phyloP scores from a whole-genome alignment of 2,329 filamentous ascomycete species.

The Colletotrichum tanaceti region DNA sequence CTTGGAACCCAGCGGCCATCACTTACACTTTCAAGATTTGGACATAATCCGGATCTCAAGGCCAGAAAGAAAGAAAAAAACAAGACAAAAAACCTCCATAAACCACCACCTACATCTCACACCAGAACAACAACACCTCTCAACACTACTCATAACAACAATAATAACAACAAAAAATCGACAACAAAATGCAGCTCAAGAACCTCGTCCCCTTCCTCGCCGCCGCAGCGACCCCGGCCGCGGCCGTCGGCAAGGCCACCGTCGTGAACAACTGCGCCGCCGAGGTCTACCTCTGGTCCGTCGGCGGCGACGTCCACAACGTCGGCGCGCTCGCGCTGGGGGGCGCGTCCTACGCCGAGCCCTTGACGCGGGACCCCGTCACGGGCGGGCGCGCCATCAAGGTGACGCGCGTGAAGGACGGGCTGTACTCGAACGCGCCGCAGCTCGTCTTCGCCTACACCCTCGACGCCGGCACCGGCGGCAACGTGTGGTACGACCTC shows the following conservation, averaged over 20 bases:
- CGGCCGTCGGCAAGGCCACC: constrained; percentile 49
- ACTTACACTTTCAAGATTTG: background rate
- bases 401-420: constrained; percentile 50
- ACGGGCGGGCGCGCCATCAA: constrained; percentile 56
- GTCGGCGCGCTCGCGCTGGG: constrained; percentile 45
- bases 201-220: constrained; percentile 41
- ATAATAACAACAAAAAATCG: too few species aligned
- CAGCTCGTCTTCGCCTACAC: constrained; percentile 56
- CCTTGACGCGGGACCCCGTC: constrained; percentile 50
- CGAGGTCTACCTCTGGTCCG: constrained; percentile 54
- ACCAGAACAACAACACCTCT: background rate
- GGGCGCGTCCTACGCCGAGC: constrained; percentile 49
- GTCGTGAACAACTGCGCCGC: constrained; percentile 53
- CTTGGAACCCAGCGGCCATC: background rate
- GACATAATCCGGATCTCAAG: background rate
- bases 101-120: too few species aligned
- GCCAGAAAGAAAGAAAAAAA: too few species aligned
- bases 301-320: constrained; percentile 48
- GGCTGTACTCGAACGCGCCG: constrained; percentile 54
- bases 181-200: constrained; percentile 23
- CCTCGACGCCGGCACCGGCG: constrained; percentile 47
- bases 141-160: too few species aligned
- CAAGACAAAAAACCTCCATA: too few species aligned
- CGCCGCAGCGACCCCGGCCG: constrained; percentile 42
- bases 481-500: constrained; percentile 54